Evolutionary conservation across 2,329 filamentous ascomycete genomes (phyloP).

Genomic region (Ophiocordyceps unilateralis): DNA sequence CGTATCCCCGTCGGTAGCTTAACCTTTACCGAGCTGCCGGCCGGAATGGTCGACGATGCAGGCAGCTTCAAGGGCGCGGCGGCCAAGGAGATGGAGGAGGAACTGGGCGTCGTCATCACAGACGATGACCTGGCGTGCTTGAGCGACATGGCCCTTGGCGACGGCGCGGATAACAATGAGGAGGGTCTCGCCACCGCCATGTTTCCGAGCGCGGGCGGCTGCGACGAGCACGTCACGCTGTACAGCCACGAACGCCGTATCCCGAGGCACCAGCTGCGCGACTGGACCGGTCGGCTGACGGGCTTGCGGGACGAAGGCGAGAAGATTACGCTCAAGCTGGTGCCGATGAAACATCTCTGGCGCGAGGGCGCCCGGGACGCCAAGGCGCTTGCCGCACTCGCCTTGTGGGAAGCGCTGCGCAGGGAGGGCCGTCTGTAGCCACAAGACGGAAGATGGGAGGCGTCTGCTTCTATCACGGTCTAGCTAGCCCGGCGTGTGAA

Average conservation of each 20-base stretch:
- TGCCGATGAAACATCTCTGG: conserved; percentile 40
- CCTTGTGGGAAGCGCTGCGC: conserved; percentile 38
- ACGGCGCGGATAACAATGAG: conserved; percentile 9
- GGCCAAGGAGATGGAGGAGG: conserved; percentile 43
- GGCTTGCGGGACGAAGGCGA: conserved; percentile 40
- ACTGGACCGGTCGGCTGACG: conserved; percentile 40
- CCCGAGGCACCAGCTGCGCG: conserved; percentile 27
- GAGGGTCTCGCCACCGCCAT: conserved; percentile 28
- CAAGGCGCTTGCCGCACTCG: conserved; percentile 41
- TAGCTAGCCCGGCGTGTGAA: background rate
- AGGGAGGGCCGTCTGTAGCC: conserved; percentile 22
- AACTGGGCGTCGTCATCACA: conserved; percentile 35
- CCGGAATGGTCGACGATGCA: conserved; percentile 37
- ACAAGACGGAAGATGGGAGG: conserved; percentile 4
- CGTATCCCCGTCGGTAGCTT: conserved; percentile 38
- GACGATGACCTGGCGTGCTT: conserved; percentile 29
- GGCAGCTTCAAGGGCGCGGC: conserved; percentile 39
- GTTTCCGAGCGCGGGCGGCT: conserved; percentile 41
- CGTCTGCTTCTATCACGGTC: background rate
- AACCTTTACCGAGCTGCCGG: conserved; percentile 37
- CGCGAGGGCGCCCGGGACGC: conserved; percentile 37
- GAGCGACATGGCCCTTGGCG: conserved; percentile 27
- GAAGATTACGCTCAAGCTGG: conserved; percentile 43
- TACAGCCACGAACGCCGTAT: conserved; percentile 38
- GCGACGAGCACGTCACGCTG: conserved; percentile 42